Evolutionary conservation across 495 filamentous ascomycete genomes (phyloP).

Genomic region (Hypoxylon trugodes): DNA sequence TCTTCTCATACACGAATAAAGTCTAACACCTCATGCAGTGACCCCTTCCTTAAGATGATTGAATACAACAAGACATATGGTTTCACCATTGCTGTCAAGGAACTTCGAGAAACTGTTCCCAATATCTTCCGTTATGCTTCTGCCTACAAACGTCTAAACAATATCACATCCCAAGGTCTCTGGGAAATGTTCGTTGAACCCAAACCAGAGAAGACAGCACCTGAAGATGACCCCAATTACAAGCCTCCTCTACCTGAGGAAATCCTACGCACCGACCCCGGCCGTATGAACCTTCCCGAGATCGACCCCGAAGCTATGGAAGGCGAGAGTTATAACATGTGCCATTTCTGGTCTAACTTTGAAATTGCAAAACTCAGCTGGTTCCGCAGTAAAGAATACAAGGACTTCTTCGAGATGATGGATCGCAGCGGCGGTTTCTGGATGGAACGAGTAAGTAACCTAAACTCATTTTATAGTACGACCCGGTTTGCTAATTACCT

Average conservation of each 20-base stretch:
- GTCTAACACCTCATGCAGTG: slow-evolving; percentile 60
- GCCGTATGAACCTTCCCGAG: slow-evolving; percentile 73
- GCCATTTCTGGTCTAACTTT: slow-evolving; percentile 99
- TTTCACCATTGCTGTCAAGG: slow-evolving; percentile 99
- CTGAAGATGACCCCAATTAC: slow-evolving; percentile 66
- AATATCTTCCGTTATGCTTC: slow-evolving; percentile 99
- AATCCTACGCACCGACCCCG: slow-evolving; percentile 78
- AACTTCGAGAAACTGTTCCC: slow-evolving; percentile 95
- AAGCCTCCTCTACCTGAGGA: slow-evolving; percentile 84
- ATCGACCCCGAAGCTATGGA: slow-evolving; percentile 96
- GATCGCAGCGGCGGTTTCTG: slow-evolving; percentile 97
- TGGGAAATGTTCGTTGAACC: slow-evolving; percentile 99
- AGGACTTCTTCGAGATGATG: slow-evolving; percentile 99
- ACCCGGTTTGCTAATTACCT: slow-evolving; percentile 15
- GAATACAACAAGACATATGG: slow-evolving; percentile 96
- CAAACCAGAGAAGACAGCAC: slow-evolving; percentile 62
- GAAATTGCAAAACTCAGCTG: slow-evolving; percentile 95
- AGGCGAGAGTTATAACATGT: slow-evolving; percentile 99
- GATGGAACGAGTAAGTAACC: slow-evolving; percentile 87
- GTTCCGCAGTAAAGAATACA: slow-evolving; percentile 95
- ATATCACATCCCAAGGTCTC: slow-evolving; percentile 87
- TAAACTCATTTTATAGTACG: neutral
- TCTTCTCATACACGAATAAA: slow-evolving; percentile 4
- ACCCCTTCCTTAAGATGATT: slow-evolving; percentile 95
- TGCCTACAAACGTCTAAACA: slow-evolving; percentile 95